Conservation (phyloP, 805 yeast genomes). For the Peterozyma toletana region DNA sequence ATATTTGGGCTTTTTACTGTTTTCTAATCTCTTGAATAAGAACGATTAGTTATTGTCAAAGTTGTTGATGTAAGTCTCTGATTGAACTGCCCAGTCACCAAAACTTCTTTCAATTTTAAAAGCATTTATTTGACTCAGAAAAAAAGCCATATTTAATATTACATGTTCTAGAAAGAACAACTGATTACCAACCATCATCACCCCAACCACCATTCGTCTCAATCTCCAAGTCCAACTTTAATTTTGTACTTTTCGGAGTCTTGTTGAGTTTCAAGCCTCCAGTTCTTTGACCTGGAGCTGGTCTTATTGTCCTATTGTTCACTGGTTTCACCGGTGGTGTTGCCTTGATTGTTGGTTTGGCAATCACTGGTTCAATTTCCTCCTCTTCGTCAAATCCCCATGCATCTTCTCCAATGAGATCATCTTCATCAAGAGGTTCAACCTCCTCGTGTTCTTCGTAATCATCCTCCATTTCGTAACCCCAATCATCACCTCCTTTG, state of each 20-base stretch:
- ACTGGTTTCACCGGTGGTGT: conserved; percentile 1
- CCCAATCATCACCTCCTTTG: conserved; percentile 5
- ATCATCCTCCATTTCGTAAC: conserved; percentile 10
- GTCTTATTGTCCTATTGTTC: background rate
- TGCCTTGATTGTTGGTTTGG: background rate
- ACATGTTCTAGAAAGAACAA: too few relatives aligned
- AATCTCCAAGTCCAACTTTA: conserved; percentile 23
- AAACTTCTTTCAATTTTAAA: too few relatives aligned
- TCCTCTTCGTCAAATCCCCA: conserved; percentile 23
- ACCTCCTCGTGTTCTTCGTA: conserved; percentile 13
- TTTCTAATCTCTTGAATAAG: conserved; percentile 11
- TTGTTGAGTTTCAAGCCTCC: conserved; percentile 14
- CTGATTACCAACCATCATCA: conserved; percentile 27
- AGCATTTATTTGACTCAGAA: too few relatives aligned
- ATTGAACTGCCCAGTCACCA: too few relatives aligned
- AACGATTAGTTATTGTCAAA: too few relatives aligned
- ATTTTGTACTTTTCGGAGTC: conserved; percentile 18
- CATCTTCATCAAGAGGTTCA: background rate
- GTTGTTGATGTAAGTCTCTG: too few relatives aligned
- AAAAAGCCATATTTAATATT: too few relatives aligned
- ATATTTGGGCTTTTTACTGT: conserved; percentile 12
- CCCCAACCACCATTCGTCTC: conserved; percentile 38
- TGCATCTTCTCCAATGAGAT: conserved; percentile 14
- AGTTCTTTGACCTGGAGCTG: background rate
- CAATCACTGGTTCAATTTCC: background rate